phyloP scores from a whole-genome alignment of 164 flowering plant genomes.

The Vitis rotundifolia region DNA sequence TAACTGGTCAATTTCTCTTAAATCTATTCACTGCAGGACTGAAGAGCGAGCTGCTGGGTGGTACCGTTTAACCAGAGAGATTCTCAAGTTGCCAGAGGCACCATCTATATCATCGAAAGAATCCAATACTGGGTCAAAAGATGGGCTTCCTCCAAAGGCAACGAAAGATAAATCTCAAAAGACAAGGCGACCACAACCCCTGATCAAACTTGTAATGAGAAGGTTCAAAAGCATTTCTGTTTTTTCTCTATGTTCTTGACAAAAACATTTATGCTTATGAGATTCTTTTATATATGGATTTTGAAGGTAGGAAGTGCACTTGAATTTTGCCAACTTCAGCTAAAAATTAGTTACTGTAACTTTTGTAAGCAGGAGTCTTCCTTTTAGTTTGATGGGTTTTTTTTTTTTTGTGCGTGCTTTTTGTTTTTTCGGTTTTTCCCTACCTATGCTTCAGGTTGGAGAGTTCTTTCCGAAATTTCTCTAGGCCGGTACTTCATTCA shows the following conservation, averaged over 20 bases:
- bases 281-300: neutral
- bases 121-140: conserved; percentile 48
- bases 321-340: neutral
- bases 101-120: conserved; percentile 73
- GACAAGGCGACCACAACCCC: conserved; percentile 93
- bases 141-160: conserved; percentile 57
- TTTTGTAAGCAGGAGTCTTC: neutral
- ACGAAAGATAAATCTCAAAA: conserved; percentile 78
- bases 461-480: conserved; percentile 96
- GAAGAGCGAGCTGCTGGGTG: conserved; percentile 99
- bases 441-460: conserved; percentile 61
- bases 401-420: neutral
- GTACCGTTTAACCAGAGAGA: conserved; percentile 93
- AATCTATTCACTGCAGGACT: conserved; percentile 45
- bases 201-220: conserved; percentile 97
- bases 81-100: conserved; percentile 91
- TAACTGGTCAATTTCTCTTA: neutral
- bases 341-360: too few relatives aligned
- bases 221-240: conserved; percentile 44
- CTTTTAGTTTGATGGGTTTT: neutral
- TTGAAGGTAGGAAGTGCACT: neutral
- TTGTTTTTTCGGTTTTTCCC: neutral
- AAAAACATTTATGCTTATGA: too few relatives aligned
- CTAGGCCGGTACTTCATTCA: conserved; percentile 98
- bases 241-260: neutral